phyloP scores from a whole-genome alignment of 148 eudicot genomes.

The Persicaria maculosa region DNA sequence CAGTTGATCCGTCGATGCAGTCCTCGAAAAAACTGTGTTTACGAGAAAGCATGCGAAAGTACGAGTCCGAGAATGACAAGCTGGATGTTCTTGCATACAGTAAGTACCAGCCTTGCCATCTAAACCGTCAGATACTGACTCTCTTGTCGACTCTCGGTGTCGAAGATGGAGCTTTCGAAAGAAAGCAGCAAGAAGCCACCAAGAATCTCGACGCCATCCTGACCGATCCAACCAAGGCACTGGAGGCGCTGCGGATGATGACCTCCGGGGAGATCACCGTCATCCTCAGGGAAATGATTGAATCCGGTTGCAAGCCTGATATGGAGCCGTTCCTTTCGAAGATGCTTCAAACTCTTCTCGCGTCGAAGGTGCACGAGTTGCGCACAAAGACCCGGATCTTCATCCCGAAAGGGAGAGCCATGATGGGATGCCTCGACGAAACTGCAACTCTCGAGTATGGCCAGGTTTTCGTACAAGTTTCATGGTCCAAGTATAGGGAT shows the following conservation, averaged over 20 bases:
- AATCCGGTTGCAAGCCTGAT: constrained; percentile 63
- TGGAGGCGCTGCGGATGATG: constrained; percentile 70
- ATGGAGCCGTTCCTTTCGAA: constrained; percentile 63
- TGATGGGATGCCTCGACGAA: constrained; percentile 81
- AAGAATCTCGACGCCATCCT: constrained; percentile 52
- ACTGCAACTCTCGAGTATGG: constrained; percentile 56
- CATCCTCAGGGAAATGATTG: constrained; percentile 56
- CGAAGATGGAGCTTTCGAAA: constrained; percentile 46
- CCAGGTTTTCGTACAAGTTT: constrained; percentile 65
- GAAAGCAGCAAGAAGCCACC: constrained; percentile 67
- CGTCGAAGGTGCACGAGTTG: constrained; percentile 55
- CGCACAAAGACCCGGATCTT: constrained; percentile 48
- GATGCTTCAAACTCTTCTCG: constrained; percentile 64
- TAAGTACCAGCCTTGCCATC: constrained; percentile 77
- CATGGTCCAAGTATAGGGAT: constrained; percentile 33
- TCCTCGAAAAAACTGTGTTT: constrained; percentile 50
- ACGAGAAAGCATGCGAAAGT: constrained; percentile 75
- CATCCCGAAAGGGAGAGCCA: constrained; percentile 41
- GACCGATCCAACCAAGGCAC: constrained; percentile 56
- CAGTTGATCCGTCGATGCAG: constrained; percentile 47
- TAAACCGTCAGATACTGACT: constrained; percentile 75
- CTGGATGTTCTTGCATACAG: constrained; percentile 72
- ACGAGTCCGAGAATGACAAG: constrained; percentile 40
- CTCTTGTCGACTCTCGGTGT: constrained; percentile 88
- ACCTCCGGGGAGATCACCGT: constrained; percentile 52